Evolutionary conservation across 2,329 filamentous ascomycete species (phyloP), one percentile per base, ranked within the genome.

Genomic region (Colletotrichum chlorophyti): DNA sequence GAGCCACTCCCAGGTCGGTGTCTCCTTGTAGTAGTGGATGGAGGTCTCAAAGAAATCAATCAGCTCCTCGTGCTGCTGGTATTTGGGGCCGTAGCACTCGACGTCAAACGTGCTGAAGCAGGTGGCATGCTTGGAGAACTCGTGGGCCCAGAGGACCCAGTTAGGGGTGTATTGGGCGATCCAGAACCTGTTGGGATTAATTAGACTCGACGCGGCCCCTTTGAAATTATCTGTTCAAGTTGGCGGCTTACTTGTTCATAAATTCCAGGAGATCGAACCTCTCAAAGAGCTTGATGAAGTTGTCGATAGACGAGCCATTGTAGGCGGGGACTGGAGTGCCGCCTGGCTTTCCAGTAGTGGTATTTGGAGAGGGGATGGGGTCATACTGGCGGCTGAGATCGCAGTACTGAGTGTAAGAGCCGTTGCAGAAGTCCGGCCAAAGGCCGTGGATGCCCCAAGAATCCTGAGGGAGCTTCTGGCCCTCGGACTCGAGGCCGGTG

Each of bases 101-200:
- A 78, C 72, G 66, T 89, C 84, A 67, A 90, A 89, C 60, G 82
- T 88, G 42, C 80, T 84, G 76, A 76, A 89, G 77, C 87, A 90
- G 12, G 86, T 89, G 3, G 80, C 86, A 71, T 88, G 86, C 76
- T 89, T 89, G 72, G 77, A 81, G 75, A 86, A 89, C 68, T 89
- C 86, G 74, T 89, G 86, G 34, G 72, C 86, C 86, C 86, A 89
- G 73, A 90, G 83, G 29, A 81, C 77, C 47, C 74, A 69, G 72
- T 86, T 89, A 12, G 80, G 76, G 45, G 80, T 78, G 59, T 74
- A 74, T 63, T 84, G 83, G 43, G 79, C 79, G 63, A 88, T 78
- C 87, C 87, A 90, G 79, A 52, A 60, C 53, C 58, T 60, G 47
- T 14, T 27, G 15, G n/a, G 6, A 6, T 79, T 81, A 11, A 31